phyloP scores from a whole-genome alignment of 352 stramenopile genomes.

The Poterioochromonas sp. region DNA sequence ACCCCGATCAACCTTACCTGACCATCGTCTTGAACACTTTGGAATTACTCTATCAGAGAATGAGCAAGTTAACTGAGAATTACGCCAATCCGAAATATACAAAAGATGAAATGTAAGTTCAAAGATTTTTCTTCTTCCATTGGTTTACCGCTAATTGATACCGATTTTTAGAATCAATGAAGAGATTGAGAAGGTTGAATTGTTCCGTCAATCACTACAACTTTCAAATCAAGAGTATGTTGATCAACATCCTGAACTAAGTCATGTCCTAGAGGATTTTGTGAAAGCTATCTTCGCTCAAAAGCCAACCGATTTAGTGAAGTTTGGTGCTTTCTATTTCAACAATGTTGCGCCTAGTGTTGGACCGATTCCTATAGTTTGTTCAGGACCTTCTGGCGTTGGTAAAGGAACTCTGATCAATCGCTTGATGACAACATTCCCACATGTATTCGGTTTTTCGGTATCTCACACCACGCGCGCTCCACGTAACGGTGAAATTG shows the following conservation, averaged over 20 bases:
- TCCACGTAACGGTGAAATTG: constrained; percentile 79
- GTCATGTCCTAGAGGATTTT: neutral
- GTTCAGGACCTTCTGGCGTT: constrained; percentile 76
- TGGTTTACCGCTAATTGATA: no score
- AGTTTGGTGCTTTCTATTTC: neutral
- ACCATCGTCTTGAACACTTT: no score
- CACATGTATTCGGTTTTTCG: constrained; percentile 80
- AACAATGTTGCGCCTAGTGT: neutral
- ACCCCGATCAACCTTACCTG: no score
- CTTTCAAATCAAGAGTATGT: no score
- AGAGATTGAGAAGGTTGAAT: no score
- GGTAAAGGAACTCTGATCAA: constrained; percentile 93
- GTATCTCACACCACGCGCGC: constrained; percentile 93
- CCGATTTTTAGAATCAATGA: no score
- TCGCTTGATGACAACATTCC: constrained; percentile 65
- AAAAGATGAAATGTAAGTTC: no score
- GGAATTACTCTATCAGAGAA: no score
- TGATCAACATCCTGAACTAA: neutral
- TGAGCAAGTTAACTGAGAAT: no score
- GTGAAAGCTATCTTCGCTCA: neutral
- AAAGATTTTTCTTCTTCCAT: no score
- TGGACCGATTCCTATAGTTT: constrained; percentile 59
- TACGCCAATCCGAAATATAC: no score
- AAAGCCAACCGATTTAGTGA: neutral
- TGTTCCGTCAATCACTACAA: no score